phyloP scores from a whole-genome alignment of 2,329 filamentous ascomycete species.

The Pseudogymnoascus sp. region DNA sequence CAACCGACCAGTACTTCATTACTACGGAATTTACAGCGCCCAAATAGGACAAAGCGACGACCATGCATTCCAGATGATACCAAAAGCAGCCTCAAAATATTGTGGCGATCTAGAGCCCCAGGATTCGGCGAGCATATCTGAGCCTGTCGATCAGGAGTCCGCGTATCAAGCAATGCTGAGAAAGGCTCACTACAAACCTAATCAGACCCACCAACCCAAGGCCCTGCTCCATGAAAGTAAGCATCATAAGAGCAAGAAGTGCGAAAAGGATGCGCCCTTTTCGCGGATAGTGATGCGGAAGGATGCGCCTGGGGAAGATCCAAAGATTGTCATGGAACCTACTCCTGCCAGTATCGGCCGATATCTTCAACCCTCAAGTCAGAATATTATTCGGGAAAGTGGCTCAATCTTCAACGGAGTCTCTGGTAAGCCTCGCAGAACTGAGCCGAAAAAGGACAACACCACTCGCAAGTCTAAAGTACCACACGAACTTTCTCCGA shows the following conservation, averaged over 20 bases:
- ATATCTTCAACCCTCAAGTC: not conserved
- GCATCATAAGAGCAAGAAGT: not conserved
- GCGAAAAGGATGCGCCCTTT: not conserved
- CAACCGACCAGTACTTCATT: not conserved
- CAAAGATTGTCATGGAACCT: not conserved
- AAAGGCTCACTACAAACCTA: slow-evolving; percentile 5
- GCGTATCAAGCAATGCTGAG: slow-evolving; percentile 4
- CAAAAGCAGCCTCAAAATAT: not conserved
- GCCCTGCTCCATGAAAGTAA: not conserved
- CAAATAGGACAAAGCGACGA: not conserved
- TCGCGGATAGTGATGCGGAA: not conserved
- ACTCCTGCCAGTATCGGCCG: not conserved
- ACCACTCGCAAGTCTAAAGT: not conserved
- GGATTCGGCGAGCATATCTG: not conserved
- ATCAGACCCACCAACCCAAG: not conserved
- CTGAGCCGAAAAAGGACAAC: not conserved
- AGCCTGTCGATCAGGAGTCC: not conserved
- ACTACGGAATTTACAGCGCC: not conserved
- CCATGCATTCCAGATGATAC: not conserved
- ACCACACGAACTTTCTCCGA: not conserved
- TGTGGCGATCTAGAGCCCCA: not conserved
- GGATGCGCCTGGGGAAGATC: not conserved
- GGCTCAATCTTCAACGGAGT: not conserved
- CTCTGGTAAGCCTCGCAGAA: not conserved
- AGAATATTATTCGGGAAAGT: not conserved